A percentile compares a stretch with the other conserved stretches of the same genome.
Conservation (phyloP, 1,284 basidiomycete species). For the Ganoderma leucocontextum region DNA sequence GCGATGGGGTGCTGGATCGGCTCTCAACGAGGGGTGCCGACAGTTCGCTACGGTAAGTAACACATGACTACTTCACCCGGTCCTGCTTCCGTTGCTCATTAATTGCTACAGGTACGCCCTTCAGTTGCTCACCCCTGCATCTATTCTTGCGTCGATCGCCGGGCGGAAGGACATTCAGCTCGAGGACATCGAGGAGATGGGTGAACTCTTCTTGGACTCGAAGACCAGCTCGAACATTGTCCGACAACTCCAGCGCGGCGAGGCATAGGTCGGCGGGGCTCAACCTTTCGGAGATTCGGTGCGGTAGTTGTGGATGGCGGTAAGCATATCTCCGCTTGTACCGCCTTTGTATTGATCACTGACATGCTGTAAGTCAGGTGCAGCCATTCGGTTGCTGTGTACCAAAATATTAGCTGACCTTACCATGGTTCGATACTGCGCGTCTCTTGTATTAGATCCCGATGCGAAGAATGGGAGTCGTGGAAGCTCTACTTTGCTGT, state of each 20-base stretch:
- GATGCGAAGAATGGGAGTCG: slow-evolving; percentile 17
- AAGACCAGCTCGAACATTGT: slow-evolving; percentile 79
- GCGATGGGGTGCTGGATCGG: slow-evolving; percentile 80
- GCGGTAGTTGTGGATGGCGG: slow-evolving; percentile 21
- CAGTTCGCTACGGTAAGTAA: slow-evolving; percentile 80
- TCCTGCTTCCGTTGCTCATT: slow-evolving; percentile 9
- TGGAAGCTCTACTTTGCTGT: neutral
- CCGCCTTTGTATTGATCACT: neutral
- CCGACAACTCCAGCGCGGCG: slow-evolving; percentile 29
- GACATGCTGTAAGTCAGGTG: slow-evolving; percentile 23
- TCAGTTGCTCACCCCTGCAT: slow-evolving; percentile 91
- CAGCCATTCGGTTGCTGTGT: slow-evolving; percentile 11
- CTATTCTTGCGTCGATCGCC: slow-evolving; percentile 83
- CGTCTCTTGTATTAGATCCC: slow-evolving; percentile 27
- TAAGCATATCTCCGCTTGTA: slow-evolving; percentile 15
- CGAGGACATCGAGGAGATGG: slow-evolving; percentile 92
- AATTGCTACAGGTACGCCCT: slow-evolving; percentile 77
- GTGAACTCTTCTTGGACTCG: slow-evolving; percentile 94
- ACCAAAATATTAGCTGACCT: slow-evolving; percentile 25
- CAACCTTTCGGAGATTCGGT: slow-evolving; percentile 17
- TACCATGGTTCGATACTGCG: slow-evolving; percentile 15
- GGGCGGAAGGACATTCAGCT: slow-evolving; percentile 85
- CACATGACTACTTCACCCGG: slow-evolving; percentile 11
- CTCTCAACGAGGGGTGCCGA: slow-evolving; percentile 87
- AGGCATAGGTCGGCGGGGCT: slow-evolving; percentile 15